Conservation (phyloP, 139 green algal genomes). For the Auxenochlorella pyrenoidosa region DNA sequence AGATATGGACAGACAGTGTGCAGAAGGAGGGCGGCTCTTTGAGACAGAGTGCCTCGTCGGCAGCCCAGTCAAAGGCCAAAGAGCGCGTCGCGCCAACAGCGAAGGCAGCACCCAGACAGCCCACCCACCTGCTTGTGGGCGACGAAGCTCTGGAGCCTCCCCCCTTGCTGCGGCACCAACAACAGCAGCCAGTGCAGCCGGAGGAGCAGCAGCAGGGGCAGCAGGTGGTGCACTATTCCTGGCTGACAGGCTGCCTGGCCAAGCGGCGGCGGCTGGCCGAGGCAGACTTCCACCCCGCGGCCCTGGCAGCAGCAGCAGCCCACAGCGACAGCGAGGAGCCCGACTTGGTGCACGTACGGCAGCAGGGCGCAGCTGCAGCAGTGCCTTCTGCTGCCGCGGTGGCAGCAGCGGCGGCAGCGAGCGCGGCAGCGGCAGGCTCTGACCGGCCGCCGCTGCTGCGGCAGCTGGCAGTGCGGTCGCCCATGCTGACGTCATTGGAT, state of each 20-base stretch:
- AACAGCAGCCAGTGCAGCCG: neutral
- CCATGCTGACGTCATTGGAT: neutral
- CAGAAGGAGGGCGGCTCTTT: too few species aligned
- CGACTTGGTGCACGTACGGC: neutral
- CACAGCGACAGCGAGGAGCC: neutral
- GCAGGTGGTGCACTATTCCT: conserved; percentile 18
- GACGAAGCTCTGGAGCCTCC: neutral
- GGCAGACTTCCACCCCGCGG: conserved; percentile 11
- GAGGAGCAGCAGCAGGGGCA: neutral
- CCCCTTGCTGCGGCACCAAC: neutral
- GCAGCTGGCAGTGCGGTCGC: neutral
- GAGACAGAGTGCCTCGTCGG: too few species aligned
- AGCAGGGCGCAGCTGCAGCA: neutral
- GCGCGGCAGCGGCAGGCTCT: neutral
- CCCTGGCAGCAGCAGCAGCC: conserved; percentile 8
- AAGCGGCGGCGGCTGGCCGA: neutral
- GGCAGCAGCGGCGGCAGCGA: conserved; percentile 1
- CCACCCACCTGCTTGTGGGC: conserved; percentile 16
- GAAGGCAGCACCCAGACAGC: neutral
- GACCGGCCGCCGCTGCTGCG: neutral
- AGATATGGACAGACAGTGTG: neutral
- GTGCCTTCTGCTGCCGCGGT: neutral
- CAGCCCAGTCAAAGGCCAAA: too few species aligned
- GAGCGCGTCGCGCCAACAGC: too few species aligned
- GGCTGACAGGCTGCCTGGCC: neutral